Base-by-base conservation (phyloP, 208 protist genomes). In the Crithidia thermophila region DNA sequence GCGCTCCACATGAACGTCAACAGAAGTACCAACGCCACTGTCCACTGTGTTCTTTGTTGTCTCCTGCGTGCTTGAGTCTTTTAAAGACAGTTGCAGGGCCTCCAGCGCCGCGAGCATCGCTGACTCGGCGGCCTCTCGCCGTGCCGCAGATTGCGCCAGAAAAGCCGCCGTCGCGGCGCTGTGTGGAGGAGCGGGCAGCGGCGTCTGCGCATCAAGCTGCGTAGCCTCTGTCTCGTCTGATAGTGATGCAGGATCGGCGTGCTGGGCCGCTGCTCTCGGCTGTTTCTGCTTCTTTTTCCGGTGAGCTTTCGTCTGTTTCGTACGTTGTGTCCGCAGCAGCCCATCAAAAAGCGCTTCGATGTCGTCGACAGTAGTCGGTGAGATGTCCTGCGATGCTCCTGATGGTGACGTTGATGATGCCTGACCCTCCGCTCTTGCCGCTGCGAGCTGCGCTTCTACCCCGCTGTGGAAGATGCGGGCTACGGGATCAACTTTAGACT, bases 51-150 rank as follows among this genome's bases (percentile, higher is more conserved):
- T 21, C 39, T 28, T 40, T 23, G 37, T 7, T 21, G 18, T 6
- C 4, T 11, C 23, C 3, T 37, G 13, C 4, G 11, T n/a, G 53
- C 11, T 7, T 46, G 21, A 21, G 11, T 61, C 3, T n/a, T n/a
- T 37, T 9, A 61, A 16, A 23, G 43, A 20, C 18, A 37, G 58
- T 21, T 51, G 58, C 11, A 74, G 59, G 1, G 59, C 36, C 23
- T 33, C 62, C 2, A 74, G 47, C 13, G 68, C 68, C 1, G 68
- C 30, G 31, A 67, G 47, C 68, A 74, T 66, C 40, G 68, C 68
- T 7, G 59, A 33, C 5, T 9, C 21, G 18, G 59, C 58, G 4
- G 68, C 49, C 28, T 42, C 40, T 37, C 36, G 11, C 23, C 68
- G 61, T 13, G 68, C 31, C 1, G 68, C 42, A 16, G 59, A 50